These are phyloP conservation scores for Entophlyctis luteolus DNA, from an alignment of 192 early-diverging fungal genomes.

Conservation along the genomic window DNA sequence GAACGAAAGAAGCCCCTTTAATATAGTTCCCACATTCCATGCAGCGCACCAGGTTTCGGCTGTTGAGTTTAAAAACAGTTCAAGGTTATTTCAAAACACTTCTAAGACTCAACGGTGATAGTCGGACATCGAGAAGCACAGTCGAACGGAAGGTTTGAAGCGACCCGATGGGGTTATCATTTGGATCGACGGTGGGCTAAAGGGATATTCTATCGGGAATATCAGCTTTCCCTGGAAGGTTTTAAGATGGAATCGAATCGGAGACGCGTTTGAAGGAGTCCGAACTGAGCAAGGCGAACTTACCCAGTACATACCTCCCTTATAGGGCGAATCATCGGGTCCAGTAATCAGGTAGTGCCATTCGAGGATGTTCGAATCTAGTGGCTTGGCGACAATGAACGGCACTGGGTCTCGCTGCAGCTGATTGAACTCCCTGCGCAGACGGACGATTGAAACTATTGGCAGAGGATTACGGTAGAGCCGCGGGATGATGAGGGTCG, in stretches of 20 bases:
- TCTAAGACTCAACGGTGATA: too few relatives aligned
- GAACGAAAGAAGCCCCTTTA: conserved; percentile 91
- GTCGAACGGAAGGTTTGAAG: conserved; percentile 79
- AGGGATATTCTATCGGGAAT: conserved; percentile 95
- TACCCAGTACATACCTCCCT: conserved; percentile 18
- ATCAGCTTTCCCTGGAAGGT: conserved; percentile 79
- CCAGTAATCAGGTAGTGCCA: conserved; percentile 98
- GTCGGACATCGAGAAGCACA: conserved; percentile 97
- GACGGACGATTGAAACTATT: conserved; percentile 38
- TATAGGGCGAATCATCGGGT: conserved; percentile 87
- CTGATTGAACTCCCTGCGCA: conserved; percentile 45
- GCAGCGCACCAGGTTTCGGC: conserved; percentile 84
- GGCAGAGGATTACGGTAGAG: too few relatives aligned
- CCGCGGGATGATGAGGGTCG: too few relatives aligned
- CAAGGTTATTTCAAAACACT: too few relatives aligned
- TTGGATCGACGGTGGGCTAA: conserved; percentile 53
- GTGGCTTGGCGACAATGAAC: conserved; percentile 84
- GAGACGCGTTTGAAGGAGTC: too few relatives aligned
- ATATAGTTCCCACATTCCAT: conserved; percentile 93
- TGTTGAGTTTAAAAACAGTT: too few relatives aligned
- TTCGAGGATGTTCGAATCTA: conserved; percentile 95
- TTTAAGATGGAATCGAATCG: too few relatives aligned
- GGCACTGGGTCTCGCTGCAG: conserved; percentile 64
- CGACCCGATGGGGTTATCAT: conserved; percentile 61
- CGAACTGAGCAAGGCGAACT: too few relatives aligned